Base-by-base conservation (phyloP, 176 grass and related monocot species). In the Bothriochloa decipiens region DNA sequence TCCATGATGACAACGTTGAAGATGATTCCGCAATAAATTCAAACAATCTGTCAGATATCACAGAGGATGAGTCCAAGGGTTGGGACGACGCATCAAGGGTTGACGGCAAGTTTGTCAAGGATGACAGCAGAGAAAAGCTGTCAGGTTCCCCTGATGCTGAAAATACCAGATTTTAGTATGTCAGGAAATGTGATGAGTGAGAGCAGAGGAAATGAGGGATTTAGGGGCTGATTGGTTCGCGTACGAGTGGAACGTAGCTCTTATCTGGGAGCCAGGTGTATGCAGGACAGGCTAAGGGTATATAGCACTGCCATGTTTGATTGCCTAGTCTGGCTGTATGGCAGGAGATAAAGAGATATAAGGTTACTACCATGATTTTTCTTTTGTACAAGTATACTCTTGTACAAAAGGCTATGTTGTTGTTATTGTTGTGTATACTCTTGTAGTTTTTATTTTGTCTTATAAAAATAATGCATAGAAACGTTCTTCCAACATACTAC, bases 1-100 rank as follows among this genome's bases (percentile, higher is more conserved):
- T 28, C 29, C 75, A 70, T 16, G 81, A 84, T 76, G 89, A 75
- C 68, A 82, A 65, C 74, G 65, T 76, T 72, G 60, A 11, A n/a
- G 65, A 88, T 43, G 80, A 82, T 52, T 70, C 84, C 22, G 49
- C 47, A 36, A 49, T 53, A n/a, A 81, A 33, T 81, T 77, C 47
- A 75, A 53, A 76, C 42, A 86, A 72, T 84, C 37, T 47, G 28
- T 81, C 60, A 61, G 52, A 80, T 80, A 40, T 61, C 75, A 68
- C 23, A 10, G 64, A 81, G 58, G 81, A 84, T 77, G 77, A 53
- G 13, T 70, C 55, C 28, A 62, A 68, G 35, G 35, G 35, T 36
- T 36, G 33, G 14, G 3, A 77, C 60, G 49, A 46, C 3, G 7
- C 61, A 27, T 72, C 49, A 26, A 77, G 42, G 62, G 45, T 43